A percentile compares a stretch with the other conserved stretches of the same genome.
These are phyloP conservation scores for Aureobasidium vineae DNA, from an alignment of 2,329 filamentous ascomycete genomes.

Conservation along the genomic window DNA sequence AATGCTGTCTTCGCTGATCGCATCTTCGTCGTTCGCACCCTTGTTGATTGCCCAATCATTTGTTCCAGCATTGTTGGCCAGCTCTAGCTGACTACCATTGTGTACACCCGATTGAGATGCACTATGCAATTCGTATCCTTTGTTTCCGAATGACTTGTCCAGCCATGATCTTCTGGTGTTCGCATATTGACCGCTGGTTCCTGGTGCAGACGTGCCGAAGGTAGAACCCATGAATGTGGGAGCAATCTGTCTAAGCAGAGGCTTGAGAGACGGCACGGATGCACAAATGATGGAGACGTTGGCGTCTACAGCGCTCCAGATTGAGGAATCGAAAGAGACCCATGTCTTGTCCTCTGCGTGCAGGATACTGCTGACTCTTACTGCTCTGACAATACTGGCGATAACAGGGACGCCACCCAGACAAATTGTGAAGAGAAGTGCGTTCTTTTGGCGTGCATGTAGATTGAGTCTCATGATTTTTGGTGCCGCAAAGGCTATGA, in stretches of 20 bases:
- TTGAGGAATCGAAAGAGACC: constrained; percentile 14
- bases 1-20: background rate
- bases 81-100: constrained; percentile 2
- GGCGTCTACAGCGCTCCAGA: constrained; percentile 21
- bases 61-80: background rate
- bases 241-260: constrained; percentile 18
- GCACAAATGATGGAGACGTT: constrained; percentile 24
- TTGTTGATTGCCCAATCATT: constrained; percentile 15
- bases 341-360: constrained; percentile 9
- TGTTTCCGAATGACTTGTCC: background rate
- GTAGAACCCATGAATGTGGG: constrained; percentile 16
- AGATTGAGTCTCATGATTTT: constrained; percentile 21
- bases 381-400: constrained; percentile 13
- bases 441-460: constrained; percentile 8
- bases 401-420: constrained; percentile 13
- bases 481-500: constrained; percentile 16
- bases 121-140: constrained; percentile 12
- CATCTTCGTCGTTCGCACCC: background rate
- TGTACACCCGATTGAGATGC: background rate
- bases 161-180: constrained; percentile 15
- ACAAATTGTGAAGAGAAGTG: constrained; percentile 9
- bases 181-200: background rate
- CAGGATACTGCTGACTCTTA: constrained; percentile 11
- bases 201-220: constrained; percentile 11
- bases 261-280: constrained; percentile 15